Conservation (phyloP, 2,329 filamentous ascomycete genomes). For the Ophiostoma perfectum region DNA sequence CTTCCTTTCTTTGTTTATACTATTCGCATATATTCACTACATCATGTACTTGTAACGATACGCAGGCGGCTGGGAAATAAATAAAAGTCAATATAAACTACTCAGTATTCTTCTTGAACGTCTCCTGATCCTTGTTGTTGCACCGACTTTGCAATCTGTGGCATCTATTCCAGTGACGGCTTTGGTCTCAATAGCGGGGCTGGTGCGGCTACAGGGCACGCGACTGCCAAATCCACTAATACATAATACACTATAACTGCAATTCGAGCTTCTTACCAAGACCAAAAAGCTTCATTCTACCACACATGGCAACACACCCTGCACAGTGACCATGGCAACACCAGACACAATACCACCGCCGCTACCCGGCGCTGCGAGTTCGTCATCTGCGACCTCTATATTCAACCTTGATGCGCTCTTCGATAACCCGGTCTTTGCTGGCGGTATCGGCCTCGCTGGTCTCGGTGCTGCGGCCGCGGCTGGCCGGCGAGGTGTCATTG, state of each 20-base stretch:
- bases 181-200: not conserved
- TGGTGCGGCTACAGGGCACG: not conserved
- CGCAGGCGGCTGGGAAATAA: conserved; percentile 5
- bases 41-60: conserved; percentile 15
- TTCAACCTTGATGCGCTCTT: conserved; percentile 51
- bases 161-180: not conserved
- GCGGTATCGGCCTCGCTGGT: conserved; percentile 84
- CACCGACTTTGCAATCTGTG: not conserved
- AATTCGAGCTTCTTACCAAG: not conserved
- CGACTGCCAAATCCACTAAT: conserved; percentile 11
- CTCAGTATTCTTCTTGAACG: not conserved
- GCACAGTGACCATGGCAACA: conserved; percentile 14
- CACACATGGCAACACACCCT: conserved; percentile 13
- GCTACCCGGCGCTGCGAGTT: not conserved
- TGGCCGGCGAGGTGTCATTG: conserved; percentile 69
- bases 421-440: conserved; percentile 59
- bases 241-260: not conserved
- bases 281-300: not conserved
- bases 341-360: conserved; percentile 17
- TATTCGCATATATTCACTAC: not conserved
- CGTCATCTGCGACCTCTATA: conserved; percentile 7
- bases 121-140: not conserved
- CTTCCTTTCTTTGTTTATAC: conserved; percentile 8
- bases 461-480: conserved; percentile 77
- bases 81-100: not conserved